phyloP scores from a whole-genome alignment of 257 asterid species.

The Ballota nigra region DNA sequence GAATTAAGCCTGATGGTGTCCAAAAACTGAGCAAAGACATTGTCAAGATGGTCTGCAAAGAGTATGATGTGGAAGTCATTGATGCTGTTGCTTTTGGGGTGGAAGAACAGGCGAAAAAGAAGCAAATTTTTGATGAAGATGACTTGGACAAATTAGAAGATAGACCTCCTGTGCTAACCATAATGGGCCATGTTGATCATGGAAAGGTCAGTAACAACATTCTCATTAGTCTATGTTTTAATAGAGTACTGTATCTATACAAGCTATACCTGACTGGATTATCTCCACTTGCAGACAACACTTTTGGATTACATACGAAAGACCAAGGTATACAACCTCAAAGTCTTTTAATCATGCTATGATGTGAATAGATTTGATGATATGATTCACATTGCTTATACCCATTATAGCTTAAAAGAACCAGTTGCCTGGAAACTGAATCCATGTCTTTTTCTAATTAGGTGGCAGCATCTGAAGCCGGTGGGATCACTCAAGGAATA shows the following conservation, averaged over 20 bases:
- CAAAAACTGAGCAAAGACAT: slow-evolving; percentile 89
- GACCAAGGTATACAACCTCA: slow-evolving; percentile 60
- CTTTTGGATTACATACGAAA: slow-evolving; percentile 88
- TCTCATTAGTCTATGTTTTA: slow-evolving; percentile 10
- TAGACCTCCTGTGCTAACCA: slow-evolving; percentile 93
- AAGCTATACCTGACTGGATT: slow-evolving; percentile 20
- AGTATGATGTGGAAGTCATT: slow-evolving; percentile 85
- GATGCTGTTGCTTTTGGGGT: slow-evolving; percentile 66
- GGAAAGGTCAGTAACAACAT: slow-evolving; percentile 67
- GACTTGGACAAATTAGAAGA: slow-evolving; percentile 82
- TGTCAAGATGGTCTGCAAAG: slow-evolving; percentile 96
- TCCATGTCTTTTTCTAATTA: slow-evolving; percentile 31
- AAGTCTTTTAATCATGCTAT: neutral
- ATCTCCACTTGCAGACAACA: slow-evolving; percentile 65
- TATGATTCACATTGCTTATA: neutral
- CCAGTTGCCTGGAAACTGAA: slow-evolving; percentile 26
- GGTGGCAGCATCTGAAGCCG: slow-evolving; percentile 98
- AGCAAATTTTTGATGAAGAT: slow-evolving; percentile 74
- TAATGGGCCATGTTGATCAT: slow-evolving; percentile 99
- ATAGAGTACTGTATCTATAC: neutral
- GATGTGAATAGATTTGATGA: neutral
- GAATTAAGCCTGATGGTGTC: slow-evolving; percentile 94
- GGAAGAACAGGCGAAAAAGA: slow-evolving; percentile 97
- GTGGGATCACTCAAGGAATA: slow-evolving; percentile 98
- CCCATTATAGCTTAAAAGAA: neutral